Base-by-base conservation (phyloP, 495 filamentous ascomycete genomes). In the Penicillium lagena region DNA sequence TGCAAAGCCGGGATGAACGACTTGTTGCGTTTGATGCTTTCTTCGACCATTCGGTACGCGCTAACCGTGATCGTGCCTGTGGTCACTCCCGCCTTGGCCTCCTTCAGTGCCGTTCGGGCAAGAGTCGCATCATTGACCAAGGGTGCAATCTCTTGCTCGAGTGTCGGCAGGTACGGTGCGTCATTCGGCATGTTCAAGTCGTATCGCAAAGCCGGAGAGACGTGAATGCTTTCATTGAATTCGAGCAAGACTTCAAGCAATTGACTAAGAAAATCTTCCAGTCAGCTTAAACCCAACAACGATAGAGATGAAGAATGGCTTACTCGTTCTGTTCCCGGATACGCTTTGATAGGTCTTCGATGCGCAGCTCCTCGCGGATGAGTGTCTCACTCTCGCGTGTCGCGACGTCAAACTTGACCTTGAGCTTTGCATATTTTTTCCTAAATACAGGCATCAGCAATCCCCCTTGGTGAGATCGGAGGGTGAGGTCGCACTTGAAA, bases 361-460 rank as follows among this genome's bases (percentile, higher is more conserved):
- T 86, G 45, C 86, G 82, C 59, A 86, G 78, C 60, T 93, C 89
- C 32, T 87, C 78, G 43, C 76, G 78, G 61, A 86, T 88, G 33
- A 95, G 72, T 32, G 74, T 72, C 56, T 94, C 87, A 53, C 82
- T 90, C 39, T 86, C 80, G 39, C 79, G 77, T 81, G 91, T 89
- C 54, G 78, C 79, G 35, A 83, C 75, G 53, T 96, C 89, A 54
- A 96, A 98, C 33, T 78, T 75, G 55, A 88, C 73, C 56, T 86
- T 85, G 71, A 95, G 81, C 70, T 98, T 98, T 43, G 87, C 81
- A 66, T 91, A 98, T 70, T 98, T 98, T 68, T 94, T 96, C 69
- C 89, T 90, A 63, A 54, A 75, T 62, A 66, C 50, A 22, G 66
- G 67, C 4, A 70, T 64, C 47, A 46, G 12, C 12, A 17, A 42